phyloP scores from a whole-genome alignment of 73 alveolate species.

The Symbiodinium pilosum region DNA sequence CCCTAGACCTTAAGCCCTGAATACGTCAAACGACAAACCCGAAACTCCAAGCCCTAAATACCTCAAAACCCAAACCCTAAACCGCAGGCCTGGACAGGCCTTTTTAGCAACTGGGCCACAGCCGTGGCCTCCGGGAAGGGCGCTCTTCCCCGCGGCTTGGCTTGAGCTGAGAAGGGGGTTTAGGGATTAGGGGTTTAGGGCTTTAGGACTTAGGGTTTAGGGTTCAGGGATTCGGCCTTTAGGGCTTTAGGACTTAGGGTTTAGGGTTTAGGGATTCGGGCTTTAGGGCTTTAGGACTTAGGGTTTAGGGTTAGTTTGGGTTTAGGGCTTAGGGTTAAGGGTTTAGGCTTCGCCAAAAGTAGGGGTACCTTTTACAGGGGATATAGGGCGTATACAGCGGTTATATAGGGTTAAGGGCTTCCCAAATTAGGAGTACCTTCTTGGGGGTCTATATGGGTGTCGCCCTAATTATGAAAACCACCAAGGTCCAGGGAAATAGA shows the following conservation, averaged over 20 bases:
- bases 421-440: neutral
- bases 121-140: conserved; percentile 71
- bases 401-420: neutral
- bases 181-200: neutral
- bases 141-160: conserved; percentile 42
- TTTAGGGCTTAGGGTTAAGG: too few relatives aligned
- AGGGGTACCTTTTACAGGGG: too few relatives aligned
- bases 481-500: too few relatives aligned
- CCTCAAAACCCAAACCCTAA: too few relatives aligned
- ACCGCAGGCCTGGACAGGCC: conserved; percentile 77
- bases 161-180: neutral
- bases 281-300: neutral
- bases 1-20: too few relatives aligned
- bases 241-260: neutral
- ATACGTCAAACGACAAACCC: too few relatives aligned
- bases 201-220: neutral
- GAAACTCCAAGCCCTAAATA: too few relatives aligned
- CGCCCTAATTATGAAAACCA: too few relatives aligned
- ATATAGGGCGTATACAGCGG: too few relatives aligned
- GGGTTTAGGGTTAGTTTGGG: neutral
- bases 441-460: too few relatives aligned
- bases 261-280: neutral
- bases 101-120: conserved; percentile 5
- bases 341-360: too few relatives aligned
- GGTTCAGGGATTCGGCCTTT: neutral